Percentiles rank a stretch among this genome's conserved stretches.
These are phyloP conservation scores for Suhomyces guaymorum DNA, from an alignment of 1,139 yeast genomes.

Conservation along the genomic window DNA sequence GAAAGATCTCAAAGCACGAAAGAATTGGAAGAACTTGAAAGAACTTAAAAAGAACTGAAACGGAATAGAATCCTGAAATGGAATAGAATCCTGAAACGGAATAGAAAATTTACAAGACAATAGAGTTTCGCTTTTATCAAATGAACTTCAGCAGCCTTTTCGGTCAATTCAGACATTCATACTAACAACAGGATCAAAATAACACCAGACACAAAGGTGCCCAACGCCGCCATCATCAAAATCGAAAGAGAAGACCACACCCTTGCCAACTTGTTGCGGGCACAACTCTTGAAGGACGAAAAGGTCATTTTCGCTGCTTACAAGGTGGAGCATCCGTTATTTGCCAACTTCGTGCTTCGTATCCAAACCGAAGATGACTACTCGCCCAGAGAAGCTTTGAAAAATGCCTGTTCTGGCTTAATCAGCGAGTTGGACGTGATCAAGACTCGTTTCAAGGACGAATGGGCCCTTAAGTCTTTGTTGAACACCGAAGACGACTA, in stretches of 20 bases:
- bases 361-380: conserved; percentile 95
- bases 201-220: conserved; percentile 92
- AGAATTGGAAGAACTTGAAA: too few species aligned
- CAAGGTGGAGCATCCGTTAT: conserved; percentile 95
- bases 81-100: too few species aligned
- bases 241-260: conserved; percentile 98
- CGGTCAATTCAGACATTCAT: too few species aligned
- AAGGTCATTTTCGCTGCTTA: conserved; percentile 94
- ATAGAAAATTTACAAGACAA: too few species aligned
- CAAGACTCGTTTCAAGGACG: conserved; percentile 78
- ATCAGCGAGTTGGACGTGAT: conserved; percentile 76
- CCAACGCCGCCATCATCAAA: conserved; percentile 89
- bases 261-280: conserved; percentile 82
- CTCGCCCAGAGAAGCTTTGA: conserved; percentile 86
- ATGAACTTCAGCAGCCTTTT: not conserved
- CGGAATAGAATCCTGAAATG: too few species aligned
- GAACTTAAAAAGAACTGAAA: too few species aligned
- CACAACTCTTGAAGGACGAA: conserved; percentile 82
- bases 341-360: conserved; percentile 91
- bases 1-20: too few species aligned
- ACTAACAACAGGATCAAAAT: conserved; percentile 60
- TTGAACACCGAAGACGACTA: conserved; percentile 53
- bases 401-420: conserved; percentile 81
- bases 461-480: conserved; percentile 88
- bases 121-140: too few species aligned